Evolutionary conservation across 2,329 filamentous ascomycete species (phyloP), one percentile per base, ranked within the genome.

Genomic region (Penicillium sp.): DNA sequence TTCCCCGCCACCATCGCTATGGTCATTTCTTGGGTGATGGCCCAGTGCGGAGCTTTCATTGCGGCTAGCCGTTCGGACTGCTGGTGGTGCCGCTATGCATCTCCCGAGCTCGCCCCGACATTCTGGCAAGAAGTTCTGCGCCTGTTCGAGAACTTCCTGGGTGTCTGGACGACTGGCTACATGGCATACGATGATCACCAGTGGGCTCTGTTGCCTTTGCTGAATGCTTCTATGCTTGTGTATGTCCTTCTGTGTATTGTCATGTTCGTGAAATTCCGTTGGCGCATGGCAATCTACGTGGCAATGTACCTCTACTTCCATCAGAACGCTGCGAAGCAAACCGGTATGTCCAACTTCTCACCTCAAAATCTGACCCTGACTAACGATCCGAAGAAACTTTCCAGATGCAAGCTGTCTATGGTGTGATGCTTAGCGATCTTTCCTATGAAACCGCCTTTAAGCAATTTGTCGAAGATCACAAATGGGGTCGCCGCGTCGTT

Each of bases 131-230:
- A 82, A 58, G 59, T 82, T 5, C 58, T 69, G 19, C 69, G 77
- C n/a, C 64, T 83, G 31, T 74, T 79, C 50, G 63, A 65, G 54
- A 77, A 77, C 55, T 79, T 81, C 59, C 69, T 80, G 19, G 72
- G 68, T 9, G 77, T 76, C 11, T 83, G 81, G 81, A 81, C 79
- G 13, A 78, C 73, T 48, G 77, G 76, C 1, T 77, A 77, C 61
- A 81, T 81, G 68, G 71, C 76, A 10, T 82, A 81, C 50, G 81
- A 83, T 61, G 75, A 81, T 53, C 80, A 83, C 56, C 81, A 83
- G 61, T 83, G 81, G 81, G 79, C 81, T 3, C 74, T 83, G 62
- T 67, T 80, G 26, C 79, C 78, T 16, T 67, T 83, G 47, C 65
- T 83, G 5, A 70, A 78, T 53, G 78, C 78, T 10, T 79, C 79